Percentiles rank a stretch among this genome's conserved stretches.
Evolutionary conservation across 176 grass and related monocot species (phyloP).

Genomic region (Miscanthus lutarioriparius): DNA sequence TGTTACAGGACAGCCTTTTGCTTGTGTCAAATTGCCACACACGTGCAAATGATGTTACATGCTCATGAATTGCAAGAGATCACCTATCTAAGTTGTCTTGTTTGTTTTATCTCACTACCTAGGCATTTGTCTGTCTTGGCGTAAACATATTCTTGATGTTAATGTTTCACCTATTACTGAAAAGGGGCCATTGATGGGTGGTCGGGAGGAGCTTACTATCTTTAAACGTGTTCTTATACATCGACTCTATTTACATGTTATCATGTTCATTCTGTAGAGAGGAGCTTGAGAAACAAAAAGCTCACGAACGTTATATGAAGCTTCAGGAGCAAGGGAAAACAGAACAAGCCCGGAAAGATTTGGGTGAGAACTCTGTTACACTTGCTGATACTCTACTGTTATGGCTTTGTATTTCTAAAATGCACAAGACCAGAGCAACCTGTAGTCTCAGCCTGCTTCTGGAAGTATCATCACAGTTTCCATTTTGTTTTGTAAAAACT

Average conservation of each 20-base stretch:
- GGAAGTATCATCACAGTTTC: slow-evolving; percentile 2
- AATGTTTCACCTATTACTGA: neutral
- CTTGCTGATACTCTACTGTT: neutral
- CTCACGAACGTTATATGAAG: slow-evolving; percentile 98
- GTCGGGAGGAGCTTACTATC: neutral
- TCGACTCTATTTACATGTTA: neutral
- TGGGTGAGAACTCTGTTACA: slow-evolving; percentile 62
- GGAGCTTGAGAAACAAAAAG: slow-evolving; percentile 95
- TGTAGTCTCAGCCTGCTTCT: neutral
- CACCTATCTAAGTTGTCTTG: neutral
- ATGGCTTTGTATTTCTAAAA: slow-evolving; percentile 4
- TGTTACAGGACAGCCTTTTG: neutral
- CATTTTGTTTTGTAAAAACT: neutral
- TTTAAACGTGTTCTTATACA: neutral
- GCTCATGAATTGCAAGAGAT: slow-evolving; percentile 1
- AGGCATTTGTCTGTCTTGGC: neutral
- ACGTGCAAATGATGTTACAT: neutral
- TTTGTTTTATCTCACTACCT: neutral
- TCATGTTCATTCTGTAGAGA: slow-evolving; percentile 50
- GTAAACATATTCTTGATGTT: neutral
- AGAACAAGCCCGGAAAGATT: slow-evolving; percentile 90
- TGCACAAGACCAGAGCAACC: neutral
- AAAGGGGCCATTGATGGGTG: neutral
- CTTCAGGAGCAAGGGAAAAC: slow-evolving; percentile 99
- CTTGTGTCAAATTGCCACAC: neutral